phyloP scores from a whole-genome alignment of 2,329 filamentous ascomycete genomes.

The Elsinoe fawcettii region DNA sequence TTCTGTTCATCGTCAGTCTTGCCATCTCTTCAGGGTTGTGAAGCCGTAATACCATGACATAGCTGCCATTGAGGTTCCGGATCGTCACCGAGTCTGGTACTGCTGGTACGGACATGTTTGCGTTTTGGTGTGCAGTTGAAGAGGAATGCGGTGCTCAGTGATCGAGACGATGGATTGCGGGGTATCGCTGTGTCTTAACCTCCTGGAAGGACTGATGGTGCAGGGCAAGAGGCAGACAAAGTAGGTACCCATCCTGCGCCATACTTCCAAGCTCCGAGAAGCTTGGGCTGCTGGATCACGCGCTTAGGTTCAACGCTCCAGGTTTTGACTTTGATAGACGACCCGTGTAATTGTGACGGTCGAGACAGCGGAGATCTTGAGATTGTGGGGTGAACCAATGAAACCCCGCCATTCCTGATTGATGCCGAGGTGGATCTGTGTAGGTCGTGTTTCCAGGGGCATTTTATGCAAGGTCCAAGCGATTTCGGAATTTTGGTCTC shows the following conservation, averaged over 20 bases:
- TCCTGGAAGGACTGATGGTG: not conserved
- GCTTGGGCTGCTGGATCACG: slow-evolving; percentile 4
- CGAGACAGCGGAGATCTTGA: not conserved
- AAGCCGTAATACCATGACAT: slow-evolving; percentile 47
- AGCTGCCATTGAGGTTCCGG: slow-evolving; percentile 61
- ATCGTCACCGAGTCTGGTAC: slow-evolving; percentile 60
- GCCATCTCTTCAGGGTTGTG: not conserved
- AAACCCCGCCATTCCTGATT: not conserved
- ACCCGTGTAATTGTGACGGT: not conserved
- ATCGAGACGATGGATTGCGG: not conserved
- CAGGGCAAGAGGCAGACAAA: not conserved
- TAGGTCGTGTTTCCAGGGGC: not conserved
- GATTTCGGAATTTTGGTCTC: not conserved
- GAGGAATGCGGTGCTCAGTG: not conserved
- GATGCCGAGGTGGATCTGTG: not conserved
- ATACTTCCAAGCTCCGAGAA: not conserved
- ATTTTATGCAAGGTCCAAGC: slow-evolving; percentile 1
- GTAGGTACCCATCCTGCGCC: not conserved
- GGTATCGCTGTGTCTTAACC: not conserved
- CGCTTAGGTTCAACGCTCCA: not conserved
- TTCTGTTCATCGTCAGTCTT: slow-evolving; percentile 47
- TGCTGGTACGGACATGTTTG: slow-evolving; percentile 61
- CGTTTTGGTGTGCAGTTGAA: slow-evolving; percentile 21
- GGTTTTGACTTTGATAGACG: not conserved
- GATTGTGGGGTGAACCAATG: slow-evolving; percentile 9